A percentile compares a stretch with the other conserved stretches of the same genome.
These are phyloP conservation scores for Sporothrix curviconia DNA, from an alignment of 2,329 filamentous ascomycete genomes.

Conservation along the genomic window DNA sequence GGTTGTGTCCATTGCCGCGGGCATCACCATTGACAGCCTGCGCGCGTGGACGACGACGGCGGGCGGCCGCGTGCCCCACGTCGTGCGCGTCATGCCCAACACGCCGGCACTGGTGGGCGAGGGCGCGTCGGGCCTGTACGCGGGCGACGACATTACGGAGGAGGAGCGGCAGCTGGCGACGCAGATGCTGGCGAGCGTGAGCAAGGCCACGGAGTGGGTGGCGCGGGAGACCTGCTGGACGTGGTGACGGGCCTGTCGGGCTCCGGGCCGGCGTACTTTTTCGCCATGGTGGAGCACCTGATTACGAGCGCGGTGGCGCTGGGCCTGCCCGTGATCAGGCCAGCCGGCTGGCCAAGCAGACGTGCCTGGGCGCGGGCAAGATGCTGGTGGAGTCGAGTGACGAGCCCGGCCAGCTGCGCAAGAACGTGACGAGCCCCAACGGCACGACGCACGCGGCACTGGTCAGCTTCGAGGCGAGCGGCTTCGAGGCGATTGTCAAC, in stretches of 20 bases:
- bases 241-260: conserved; percentile 45
- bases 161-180: conserved; percentile 37
- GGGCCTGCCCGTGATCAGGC: conserved; percentile 43
- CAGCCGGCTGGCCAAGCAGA: conserved; percentile 44
- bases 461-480: conserved; percentile 40
- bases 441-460: conserved; percentile 45
- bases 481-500: conserved; percentile 37
- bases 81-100: conserved; percentile 49
- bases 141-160: conserved; percentile 35
- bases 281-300: conserved; percentile 46
- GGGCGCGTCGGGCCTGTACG: conserved; percentile 43
- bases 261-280: conserved; percentile 47
- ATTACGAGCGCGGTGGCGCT: conserved; percentile 37
- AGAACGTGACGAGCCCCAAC: conserved; percentile 47
- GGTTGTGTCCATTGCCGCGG: conserved; percentile 43
- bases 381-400: conserved; percentile 44
- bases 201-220: conserved; percentile 44
- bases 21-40: conserved; percentile 40
- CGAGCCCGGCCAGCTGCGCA: conserved; percentile 40
- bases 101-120: conserved; percentile 45
- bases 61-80: conserved; percentile 34
- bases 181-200: conserved; percentile 39
- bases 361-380: conserved; percentile 44
- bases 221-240: conserved; percentile 43
- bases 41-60: conserved; percentile 35